Evolutionary conservation across 2,329 filamentous ascomycete genomes (phyloP), one percentile per base, ranked within the genome.

Genomic region (Fusarium transvaalense): DNA sequence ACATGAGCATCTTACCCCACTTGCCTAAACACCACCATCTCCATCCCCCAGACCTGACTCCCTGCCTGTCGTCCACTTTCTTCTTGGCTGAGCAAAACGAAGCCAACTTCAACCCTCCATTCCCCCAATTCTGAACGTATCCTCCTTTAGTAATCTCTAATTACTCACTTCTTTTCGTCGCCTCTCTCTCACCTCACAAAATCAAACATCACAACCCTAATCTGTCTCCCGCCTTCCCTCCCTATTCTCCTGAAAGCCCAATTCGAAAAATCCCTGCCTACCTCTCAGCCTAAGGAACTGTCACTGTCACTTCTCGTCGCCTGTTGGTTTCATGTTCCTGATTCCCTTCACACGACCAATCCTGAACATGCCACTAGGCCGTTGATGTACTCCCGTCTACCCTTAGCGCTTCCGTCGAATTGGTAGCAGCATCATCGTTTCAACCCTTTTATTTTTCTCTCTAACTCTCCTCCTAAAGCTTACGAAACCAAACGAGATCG

Each of bases 321-420:
- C 56, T 56, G 45, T 50, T 50, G 58, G 48, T 64, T 69, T 64
- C 69, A 61, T 74, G 55, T 61, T 56, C 61, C 58, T 69, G 64
- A 64, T 64, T 62, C 56, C 53, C 59, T 59, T 52, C 48, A 53
- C 61, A 35, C 35, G 46, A 23, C 48, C 67, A 59, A 61, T 64
- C 46, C 62, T 50, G 61, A 63, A 51, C 42, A 74, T 73, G 67
- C 51, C 71, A n/a, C 50, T 72, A 53, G 61, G 56, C 57, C 63
- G 48, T 48, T 69, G 56, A 64, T 69, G 57, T 31, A 52, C 60
- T 58, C 58, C 72, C 52, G 51, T 58, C 58, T 61, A 71, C 51
- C 66, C 71, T 37, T 59, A 67, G 62, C 61, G 52, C 38, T 41
- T 43, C 47, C 29, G 15, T 57, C 43, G 21, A 21, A 50, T 39